A percentile compares a stretch with the other conserved stretches of the same genome.
Evolutionary conservation across 2,329 filamentous ascomycete species (phyloP).

Genomic region (Venturia aucupariae): DNA sequence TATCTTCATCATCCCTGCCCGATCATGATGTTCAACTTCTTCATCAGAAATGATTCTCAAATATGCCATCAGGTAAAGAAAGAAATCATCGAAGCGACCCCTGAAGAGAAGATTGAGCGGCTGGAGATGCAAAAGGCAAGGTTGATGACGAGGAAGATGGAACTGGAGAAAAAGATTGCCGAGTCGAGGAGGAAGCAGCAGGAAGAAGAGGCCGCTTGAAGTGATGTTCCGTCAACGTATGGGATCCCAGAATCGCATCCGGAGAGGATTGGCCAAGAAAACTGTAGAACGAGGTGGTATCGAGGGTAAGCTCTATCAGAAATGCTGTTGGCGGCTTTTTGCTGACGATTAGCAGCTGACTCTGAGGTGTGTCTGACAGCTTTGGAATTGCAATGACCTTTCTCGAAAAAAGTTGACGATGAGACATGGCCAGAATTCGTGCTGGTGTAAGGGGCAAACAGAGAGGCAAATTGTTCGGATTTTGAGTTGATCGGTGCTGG

Average conservation of each 20-base stretch:
- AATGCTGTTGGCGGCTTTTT: not conserved
- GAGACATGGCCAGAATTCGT: not conserved
- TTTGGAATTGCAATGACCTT: not conserved
- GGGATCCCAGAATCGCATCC: not conserved
- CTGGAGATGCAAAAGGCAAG: conserved; percentile 43
- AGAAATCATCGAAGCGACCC: conserved; percentile 40
- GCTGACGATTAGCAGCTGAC: not conserved
- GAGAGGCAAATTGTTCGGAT: not conserved
- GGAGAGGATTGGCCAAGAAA: not conserved
- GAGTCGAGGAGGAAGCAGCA: conserved; percentile 20
- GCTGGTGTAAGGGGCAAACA: too few relatives aligned
- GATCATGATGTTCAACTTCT: not conserved
- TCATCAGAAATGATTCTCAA: not conserved
- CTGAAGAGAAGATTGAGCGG: conserved; percentile 46
- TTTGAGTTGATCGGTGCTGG: not conserved
- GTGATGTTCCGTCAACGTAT: not conserved
- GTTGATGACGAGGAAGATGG: conserved; percentile 41
- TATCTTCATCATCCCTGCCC: too few relatives aligned
- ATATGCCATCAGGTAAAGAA: conserved; percentile 20
- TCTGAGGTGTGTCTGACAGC: not conserved
- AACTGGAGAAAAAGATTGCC: conserved; percentile 49
- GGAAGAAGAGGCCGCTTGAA: not conserved
- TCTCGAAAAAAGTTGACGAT: not conserved
- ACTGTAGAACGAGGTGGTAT: not conserved
- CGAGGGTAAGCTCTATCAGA: not conserved